A percentile compares a stretch with the other conserved stretches of the same genome.
Evolutionary conservation across 148 eudicot genomes (phyloP).

Genomic region (Euryodendron excelsum): DNA sequence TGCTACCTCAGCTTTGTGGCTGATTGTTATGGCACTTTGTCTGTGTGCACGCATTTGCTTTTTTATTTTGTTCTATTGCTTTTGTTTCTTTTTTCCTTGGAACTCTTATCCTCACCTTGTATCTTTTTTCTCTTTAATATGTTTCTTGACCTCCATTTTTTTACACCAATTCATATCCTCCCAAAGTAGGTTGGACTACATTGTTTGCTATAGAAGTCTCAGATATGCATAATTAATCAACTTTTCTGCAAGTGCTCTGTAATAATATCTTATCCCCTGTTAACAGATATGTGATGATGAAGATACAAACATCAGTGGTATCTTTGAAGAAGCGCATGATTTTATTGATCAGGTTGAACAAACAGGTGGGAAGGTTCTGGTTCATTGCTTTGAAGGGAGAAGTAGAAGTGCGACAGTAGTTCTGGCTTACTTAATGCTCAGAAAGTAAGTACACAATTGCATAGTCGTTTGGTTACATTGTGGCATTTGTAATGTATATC

Average conservation of each 20-base stretch:
- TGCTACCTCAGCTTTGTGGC: no score
- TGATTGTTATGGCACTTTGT: no score
- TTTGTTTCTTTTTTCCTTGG: not conserved
- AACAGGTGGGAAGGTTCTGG: constrained; percentile 82
- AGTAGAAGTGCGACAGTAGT: constrained; percentile 94
- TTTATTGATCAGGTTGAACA: constrained; percentile 72
- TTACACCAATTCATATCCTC: not conserved
- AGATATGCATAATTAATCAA: not conserved
- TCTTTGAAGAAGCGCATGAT: constrained; percentile 81
- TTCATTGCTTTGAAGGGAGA: constrained; percentile 99
- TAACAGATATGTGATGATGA: constrained; percentile 83
- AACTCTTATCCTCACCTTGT: not conserved
- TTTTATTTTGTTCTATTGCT: not conserved
- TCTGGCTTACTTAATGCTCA: constrained; percentile 83
- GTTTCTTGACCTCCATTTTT: not conserved
- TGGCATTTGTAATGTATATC: not conserved
- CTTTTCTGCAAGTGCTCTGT: not conserved
- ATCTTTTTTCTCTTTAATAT: not conserved
- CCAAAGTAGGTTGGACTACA: not conserved
- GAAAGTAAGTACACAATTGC: constrained; percentile 63
- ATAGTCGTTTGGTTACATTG: not conserved
- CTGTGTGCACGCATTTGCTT: no score
- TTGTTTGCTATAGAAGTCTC: not conserved
- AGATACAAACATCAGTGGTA: constrained; percentile 70
- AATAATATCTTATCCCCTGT: not conserved